Evolutionary conservation across 2,329 filamentous ascomycete species (phyloP), one percentile per base, ranked within the genome.

Genomic region (Epichloe typhina): DNA sequence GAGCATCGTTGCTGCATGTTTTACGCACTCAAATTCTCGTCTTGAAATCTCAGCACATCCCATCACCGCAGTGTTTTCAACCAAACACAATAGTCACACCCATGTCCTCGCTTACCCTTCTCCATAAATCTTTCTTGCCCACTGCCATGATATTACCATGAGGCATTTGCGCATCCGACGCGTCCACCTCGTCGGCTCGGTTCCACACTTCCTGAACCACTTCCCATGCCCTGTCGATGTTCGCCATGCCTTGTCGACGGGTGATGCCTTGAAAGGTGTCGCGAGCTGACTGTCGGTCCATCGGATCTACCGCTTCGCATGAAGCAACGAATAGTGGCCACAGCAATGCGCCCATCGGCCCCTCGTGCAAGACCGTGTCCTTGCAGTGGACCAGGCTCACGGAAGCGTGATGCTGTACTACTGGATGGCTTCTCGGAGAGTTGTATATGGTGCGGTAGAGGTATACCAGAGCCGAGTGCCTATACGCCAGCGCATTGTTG

Each of bases 301-400:
- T 67, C 1, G 62, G 57, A 15, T 61, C 68, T 8, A 69, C 64
- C 0, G 79, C 80, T 61, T 84, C 80, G 58, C 79, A 82, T 1
- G 77, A 73, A 2, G 79, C 76, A 9, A 80, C 78, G 57, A 84
- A 84, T 2, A 83, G 66, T 1, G 80, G 80, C 78, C 80, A 83
- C 2, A 84, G 69, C 37, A 84, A 66, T 2, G 80, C 80, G 2
- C 76, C 73, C 76, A 83, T 82, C 0, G 80, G 80, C 0, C 80
- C 79, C 43, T 67, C 67, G 52, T 76, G 74, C 21, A 65, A 67
- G 31, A 79, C 77, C 0, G 77, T 80, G 33, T 71, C 71, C 5
- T 73, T 68, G 57, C 79, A 82, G 54, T 80, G 76, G 13, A 63
- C 61, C 5, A 82, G 67, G 5, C 76, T 71, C 2, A 69, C 59